Conservation (phyloP, 129 eudicot species). For the Pittosporum tobira region DNA sequence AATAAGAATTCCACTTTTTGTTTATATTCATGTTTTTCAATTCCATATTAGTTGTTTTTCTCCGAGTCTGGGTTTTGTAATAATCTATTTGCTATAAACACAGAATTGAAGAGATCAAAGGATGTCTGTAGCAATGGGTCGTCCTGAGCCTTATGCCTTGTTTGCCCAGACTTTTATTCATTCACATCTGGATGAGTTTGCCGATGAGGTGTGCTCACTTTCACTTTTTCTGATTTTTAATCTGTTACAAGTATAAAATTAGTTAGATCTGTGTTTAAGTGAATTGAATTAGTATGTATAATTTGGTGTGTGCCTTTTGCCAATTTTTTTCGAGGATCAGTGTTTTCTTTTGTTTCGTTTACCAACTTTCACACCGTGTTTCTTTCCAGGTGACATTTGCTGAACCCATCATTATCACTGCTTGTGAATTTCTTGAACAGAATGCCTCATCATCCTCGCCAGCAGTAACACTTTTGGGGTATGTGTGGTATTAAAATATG, state of each 20-base stretch:
- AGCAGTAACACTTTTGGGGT: constrained; percentile 79
- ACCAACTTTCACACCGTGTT: not conserved
- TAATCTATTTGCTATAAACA: not conserved
- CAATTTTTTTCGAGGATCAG: not conserved
- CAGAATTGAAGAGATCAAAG: not conserved
- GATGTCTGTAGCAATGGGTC: constrained; percentile 46
- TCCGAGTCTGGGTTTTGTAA: not conserved
- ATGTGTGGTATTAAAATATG: constrained; percentile 11
- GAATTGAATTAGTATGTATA: no score
- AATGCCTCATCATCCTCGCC: constrained; percentile 76
- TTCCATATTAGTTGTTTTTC: not conserved
- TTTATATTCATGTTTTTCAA: not conserved
- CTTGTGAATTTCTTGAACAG: constrained; percentile 94
- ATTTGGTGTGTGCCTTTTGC: not conserved
- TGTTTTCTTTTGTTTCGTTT: not conserved
- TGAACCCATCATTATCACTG: constrained; percentile 82
- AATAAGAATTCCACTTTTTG: no score
- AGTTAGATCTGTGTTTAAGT: no score
- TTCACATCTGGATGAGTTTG: constrained; percentile 80
- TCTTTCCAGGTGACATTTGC: constrained; percentile 73
- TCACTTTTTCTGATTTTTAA: no score
- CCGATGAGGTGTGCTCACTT: constrained; percentile 63
- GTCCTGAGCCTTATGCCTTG: constrained; percentile 88
- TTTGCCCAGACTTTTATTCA: constrained; percentile 91
- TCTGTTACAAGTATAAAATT: no score